Evolutionary conservation across 441 rosid genomes (phyloP), one percentile per base, ranked within the genome.

Genomic region (Populus hybrid): DNA sequence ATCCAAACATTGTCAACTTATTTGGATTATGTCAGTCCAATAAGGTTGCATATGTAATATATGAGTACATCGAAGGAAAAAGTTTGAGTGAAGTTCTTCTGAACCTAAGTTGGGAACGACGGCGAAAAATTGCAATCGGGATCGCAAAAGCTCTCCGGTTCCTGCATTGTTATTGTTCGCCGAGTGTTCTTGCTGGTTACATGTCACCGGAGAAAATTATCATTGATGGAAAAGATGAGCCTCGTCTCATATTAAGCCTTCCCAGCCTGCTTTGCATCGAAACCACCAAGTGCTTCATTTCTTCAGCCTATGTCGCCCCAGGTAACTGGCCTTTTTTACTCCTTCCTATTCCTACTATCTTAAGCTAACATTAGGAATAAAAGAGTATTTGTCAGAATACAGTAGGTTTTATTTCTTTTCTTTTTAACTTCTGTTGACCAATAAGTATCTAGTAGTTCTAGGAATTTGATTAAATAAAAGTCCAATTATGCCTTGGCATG

Each of bases 1-100:
- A 95, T 79, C 90, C 84, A 12, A 95, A 93, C 75, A 83, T 95
- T n/a, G 82, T 91, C 74, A 86, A 82, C 66, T 67, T 92, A 64
- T 78, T 84, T 0, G 97, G 92, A 35, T 70, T 79, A 14, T 88
- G 92, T 70, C 85, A 83, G 68, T 92, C 94, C n/a, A 84, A 84
- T 16, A 88, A 83, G 78, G 81, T 50, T 26, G 86, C 85, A 0
- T 93, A 86, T 79, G 67, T 90, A 82, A 79, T 93, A 8, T 89
- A 83, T 30, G 90, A 93, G 77, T 74, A 87, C 84, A 65, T 87
- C 5, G 85, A 93, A 74, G 95, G 94, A 74, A 84, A 85, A 80
- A 78, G 30, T 35, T 77, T 95, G 71, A 86, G 85, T 70, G 87
- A 90, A 73, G 76, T 85, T 72, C 80, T 90, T 24, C 71, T 77